phyloP scores from a whole-genome alignment of 306 rosid genomes.

The Albizia julibrissin region DNA sequence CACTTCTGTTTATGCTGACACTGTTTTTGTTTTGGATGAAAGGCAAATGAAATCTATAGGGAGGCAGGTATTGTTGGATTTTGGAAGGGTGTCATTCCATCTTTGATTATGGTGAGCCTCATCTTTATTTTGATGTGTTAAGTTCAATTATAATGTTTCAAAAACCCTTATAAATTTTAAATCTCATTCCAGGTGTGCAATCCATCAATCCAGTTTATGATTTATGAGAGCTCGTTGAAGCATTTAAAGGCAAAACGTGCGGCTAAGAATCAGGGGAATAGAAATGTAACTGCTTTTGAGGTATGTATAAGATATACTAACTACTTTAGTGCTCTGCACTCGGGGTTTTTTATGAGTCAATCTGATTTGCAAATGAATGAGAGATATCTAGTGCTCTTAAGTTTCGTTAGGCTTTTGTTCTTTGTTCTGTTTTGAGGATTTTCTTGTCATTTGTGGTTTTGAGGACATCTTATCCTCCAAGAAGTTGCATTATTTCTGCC shows the following conservation, averaged over 20 bases:
- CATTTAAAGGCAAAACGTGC: conserved; percentile 57
- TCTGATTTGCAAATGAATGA: not conserved
- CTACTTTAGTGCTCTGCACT: not conserved
- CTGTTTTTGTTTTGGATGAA: conserved; percentile 27
- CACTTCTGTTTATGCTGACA: conserved; percentile 24
- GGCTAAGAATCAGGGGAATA: conserved; percentile 49
- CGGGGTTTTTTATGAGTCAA: not conserved
- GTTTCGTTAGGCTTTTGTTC: not conserved
- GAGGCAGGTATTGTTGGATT: conserved; percentile 77
- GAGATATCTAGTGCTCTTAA: not conserved
- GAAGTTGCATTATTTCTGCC: not conserved
- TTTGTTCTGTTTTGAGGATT: not conserved
- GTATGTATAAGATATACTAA: not conserved
- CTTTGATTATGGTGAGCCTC: conserved; percentile 76
- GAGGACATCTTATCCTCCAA: not conserved
- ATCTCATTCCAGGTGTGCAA: conserved; percentile 67
- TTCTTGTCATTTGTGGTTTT: not conserved
- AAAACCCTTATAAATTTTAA: conserved; percentile 15
- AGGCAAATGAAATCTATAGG: conserved; percentile 64
- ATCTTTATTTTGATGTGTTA: conserved; percentile 19
- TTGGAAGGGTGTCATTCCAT: conserved; percentile 89
- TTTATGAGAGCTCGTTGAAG: conserved; percentile 71
- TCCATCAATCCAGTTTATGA: conserved; percentile 88
- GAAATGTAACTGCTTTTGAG: conserved; percentile 56
- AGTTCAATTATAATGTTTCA: conserved; percentile 7